phyloP scores from a whole-genome alignment of 495 filamentous ascomycete species.

The Copromyces sp. region DNA sequence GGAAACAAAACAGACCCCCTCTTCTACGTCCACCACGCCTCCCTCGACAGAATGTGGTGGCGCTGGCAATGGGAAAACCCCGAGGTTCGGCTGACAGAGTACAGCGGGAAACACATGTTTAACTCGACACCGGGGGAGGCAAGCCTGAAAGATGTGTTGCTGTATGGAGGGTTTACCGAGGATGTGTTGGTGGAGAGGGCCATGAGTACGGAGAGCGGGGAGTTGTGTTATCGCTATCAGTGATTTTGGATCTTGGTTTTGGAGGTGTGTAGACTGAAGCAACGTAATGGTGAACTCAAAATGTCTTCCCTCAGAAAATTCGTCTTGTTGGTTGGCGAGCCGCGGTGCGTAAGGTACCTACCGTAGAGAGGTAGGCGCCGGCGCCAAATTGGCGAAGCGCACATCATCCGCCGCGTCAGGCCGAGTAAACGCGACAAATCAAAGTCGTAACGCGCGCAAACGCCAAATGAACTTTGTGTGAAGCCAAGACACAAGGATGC shows the following conservation, averaged over 20 bases:
- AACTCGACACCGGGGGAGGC: background rate
- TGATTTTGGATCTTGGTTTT: background rate
- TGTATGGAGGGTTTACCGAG: slow-evolving; percentile 2
- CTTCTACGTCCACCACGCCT: slow-evolving; percentile 3
- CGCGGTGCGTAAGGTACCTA: background rate
- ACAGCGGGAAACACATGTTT: slow-evolving; percentile 2
- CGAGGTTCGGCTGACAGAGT: background rate
- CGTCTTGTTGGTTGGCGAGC: background rate
- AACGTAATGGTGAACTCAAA: too few species aligned
- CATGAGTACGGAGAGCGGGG: background rate
- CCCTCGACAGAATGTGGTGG: slow-evolving; percentile 3
- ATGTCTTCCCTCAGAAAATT: too few species aligned
- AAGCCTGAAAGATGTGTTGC: background rate
- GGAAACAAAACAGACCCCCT: background rate
- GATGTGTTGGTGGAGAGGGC: background rate
- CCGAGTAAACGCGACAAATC: background rate
- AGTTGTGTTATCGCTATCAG: slow-evolving; percentile 1
- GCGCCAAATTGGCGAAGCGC: background rate
- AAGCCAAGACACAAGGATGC: background rate
- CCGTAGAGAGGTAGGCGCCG: background rate
- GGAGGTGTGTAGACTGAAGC: too few species aligned
- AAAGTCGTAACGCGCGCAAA: background rate
- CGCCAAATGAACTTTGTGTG: background rate
- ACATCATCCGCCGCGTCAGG: background rate
- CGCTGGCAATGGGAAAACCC: background rate